Evolutionary conservation across 768 basidiomycete genomes (phyloP).

Genomic region (Clavulina sp.): DNA sequence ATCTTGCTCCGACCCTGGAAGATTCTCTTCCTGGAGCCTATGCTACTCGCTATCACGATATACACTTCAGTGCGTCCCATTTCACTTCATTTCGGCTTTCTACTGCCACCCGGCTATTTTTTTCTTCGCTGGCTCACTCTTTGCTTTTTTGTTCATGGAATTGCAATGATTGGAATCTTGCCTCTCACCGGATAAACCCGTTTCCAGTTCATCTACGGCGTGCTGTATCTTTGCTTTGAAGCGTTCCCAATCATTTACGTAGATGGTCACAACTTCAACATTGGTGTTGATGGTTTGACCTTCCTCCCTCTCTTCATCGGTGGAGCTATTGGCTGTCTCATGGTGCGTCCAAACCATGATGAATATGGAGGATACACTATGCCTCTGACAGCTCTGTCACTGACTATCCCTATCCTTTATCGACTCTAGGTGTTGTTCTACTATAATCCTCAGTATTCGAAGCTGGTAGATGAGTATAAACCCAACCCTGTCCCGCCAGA

Average conservation of each 20-base stretch:
- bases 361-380: too few species aligned
- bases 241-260: constrained; percentile 18
- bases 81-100: neutral
- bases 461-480: constrained; percentile 14
- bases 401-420: neutral
- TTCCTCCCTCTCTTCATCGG: constrained; percentile 16
- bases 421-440: constrained; percentile 20
- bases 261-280: constrained; percentile 15
- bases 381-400: neutral
- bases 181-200: constrained; percentile 19
- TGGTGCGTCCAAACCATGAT: neutral
- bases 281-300: constrained; percentile 14
- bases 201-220: too few species aligned
- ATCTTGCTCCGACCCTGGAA: neutral
- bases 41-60: constrained; percentile 14
- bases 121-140: neutral
- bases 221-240: constrained; percentile 18
- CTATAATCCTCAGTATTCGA: constrained; percentile 20
- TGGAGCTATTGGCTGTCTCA: constrained; percentile 3
- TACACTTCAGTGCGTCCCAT: constrained; percentile 7
- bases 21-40: constrained; percentile 17
- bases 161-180: constrained; percentile 16
- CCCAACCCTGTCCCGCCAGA: constrained; percentile 18
- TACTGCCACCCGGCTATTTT: constrained; percentile 15
- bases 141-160: neutral